A percentile compares a stretch with the other conserved stretches of the same genome.
Conservation (phyloP, 306 rosid genomes). For the Mimosa pudica region DNA sequence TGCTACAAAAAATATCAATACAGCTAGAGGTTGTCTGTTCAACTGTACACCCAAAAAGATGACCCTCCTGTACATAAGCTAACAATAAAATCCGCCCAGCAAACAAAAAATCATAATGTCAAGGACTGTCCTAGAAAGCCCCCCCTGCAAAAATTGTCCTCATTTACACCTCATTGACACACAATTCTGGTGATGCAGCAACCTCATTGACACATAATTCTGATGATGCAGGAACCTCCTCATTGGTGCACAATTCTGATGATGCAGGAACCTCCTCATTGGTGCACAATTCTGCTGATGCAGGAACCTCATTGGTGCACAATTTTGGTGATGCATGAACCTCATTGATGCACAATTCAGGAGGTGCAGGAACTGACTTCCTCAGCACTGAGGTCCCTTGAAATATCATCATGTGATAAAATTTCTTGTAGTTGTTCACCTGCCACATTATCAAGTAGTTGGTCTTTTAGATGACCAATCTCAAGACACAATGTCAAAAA, state of each 20-base stretch:
- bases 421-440: conserved; percentile 55
- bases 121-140: neutral
- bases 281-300: conserved; percentile 33
- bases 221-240: conserved; percentile 43
- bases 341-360: conserved; percentile 33
- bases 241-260: conserved; percentile 40
- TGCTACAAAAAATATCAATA: conserved; percentile 45
- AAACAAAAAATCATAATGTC: neutral
- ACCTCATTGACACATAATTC: conserved; percentile 31
- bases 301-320: neutral
- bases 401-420: conserved; percentile 80
- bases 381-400: conserved; percentile 65
- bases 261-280: conserved; percentile 46
- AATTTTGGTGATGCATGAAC: no score
- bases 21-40: conserved; percentile 36
- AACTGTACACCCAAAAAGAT: conserved; percentile 60
- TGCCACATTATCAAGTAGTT: conserved; percentile 15
- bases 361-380: conserved; percentile 45
- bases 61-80: conserved; percentile 45
- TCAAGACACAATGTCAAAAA: neutral
- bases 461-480: conserved; percentile 5
- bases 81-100: conserved; percentile 11
- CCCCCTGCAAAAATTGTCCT: neutral
- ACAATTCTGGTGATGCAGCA: no score
- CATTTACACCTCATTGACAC: no score